Evolutionary conservation across 139 green algal genomes (phyloP), one percentile per base, ranked within the genome.

Genomic region (Edaphochlamys debaryana): DNA sequence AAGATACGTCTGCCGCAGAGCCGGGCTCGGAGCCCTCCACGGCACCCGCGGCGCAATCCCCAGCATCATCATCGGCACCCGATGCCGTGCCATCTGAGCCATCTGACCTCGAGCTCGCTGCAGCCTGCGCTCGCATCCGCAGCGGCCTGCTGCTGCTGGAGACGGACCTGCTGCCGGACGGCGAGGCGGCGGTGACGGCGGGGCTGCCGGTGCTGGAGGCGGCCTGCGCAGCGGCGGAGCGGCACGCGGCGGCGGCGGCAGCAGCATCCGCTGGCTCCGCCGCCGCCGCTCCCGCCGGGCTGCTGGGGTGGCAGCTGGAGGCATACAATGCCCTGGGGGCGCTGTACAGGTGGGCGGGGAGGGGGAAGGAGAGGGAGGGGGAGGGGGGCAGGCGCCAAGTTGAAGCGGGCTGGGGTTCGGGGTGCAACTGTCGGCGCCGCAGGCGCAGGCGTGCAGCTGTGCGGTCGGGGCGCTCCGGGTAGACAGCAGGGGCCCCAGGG

Each of bases 131-230:
- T 0, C 63, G 84, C 29, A 67, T 82, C 5, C 62, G 76, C 17
- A 74, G 82, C 23, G 90, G 90, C 15, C 69, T 93, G 20, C 42
- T 85, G 22, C 84, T 93, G 56, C 68, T 94, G 41, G 88, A 93
- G 19, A 93, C 90, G 3, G 90, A 93, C 68, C 68, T 92, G 52
- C 52, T 85, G n/a, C 27, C 60, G 7, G 84, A 93, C 1, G 90
- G 87, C 1, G 69, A 93, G 63, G 38, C 54, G 8, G 36, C 27
- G 0, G 25, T 91, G 0, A 27, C 52, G 45, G 52, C 66, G 2
- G 75, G 79, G 0, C 67, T 90, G 38, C 34, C 54, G 66, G 15
- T 15, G 0, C 82, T 93, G 17, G 85, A 83, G 36, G 30, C 42
- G 54, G 38, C 58, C 2, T 36, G 52, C 0, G 72, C 52, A 19